Percentiles rank a stretch among this genome's conserved stretches.
Evolutionary conservation across 805 yeast species (phyloP).

Genomic region (Wickerhamiella parazyma): DNA sequence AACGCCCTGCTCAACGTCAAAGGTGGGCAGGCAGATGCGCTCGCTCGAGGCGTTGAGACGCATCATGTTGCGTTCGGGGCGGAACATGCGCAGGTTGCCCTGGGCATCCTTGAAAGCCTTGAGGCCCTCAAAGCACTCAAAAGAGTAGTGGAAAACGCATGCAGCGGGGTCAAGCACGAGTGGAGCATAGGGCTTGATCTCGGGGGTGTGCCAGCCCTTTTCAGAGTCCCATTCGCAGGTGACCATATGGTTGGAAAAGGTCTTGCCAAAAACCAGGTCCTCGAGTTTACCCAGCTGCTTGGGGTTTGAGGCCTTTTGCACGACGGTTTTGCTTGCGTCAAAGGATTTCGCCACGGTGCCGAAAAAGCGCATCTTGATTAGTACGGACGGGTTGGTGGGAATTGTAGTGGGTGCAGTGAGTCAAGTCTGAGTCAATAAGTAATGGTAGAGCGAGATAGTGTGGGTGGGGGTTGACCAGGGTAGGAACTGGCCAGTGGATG

Average conservation of each 20-base stretch:
- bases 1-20: conserved; percentile 64
- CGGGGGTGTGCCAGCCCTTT: conserved; percentile 81
- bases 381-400: no score
- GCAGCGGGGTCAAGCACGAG: conserved; percentile 73
- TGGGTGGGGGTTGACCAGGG: no score
- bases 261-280: conserved; percentile 52
- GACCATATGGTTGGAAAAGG: conserved; percentile 82
- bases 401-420: no score
- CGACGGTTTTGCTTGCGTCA: conserved; percentile 40
- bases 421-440: no score
- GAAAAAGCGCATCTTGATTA: background rate
- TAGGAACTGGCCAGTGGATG: no score
- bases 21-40: conserved; percentile 78
- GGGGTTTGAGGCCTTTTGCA: conserved; percentile 37
- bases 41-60: conserved; percentile 83
- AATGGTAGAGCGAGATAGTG: no score
- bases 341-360: conserved; percentile 17
- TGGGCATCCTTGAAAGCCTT: conserved; percentile 62
- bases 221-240: conserved; percentile 67
- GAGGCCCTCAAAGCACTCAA: conserved; percentile 90
- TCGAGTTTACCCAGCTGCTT: conserved; percentile 46
- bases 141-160: conserved; percentile 86
- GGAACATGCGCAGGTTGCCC: conserved; percentile 65
- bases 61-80: conserved; percentile 83
- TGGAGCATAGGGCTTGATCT: conserved; percentile 72